Conservation (phyloP, 2,329 filamentous ascomycete genomes). For the Leptodontidium sp. region DNA sequence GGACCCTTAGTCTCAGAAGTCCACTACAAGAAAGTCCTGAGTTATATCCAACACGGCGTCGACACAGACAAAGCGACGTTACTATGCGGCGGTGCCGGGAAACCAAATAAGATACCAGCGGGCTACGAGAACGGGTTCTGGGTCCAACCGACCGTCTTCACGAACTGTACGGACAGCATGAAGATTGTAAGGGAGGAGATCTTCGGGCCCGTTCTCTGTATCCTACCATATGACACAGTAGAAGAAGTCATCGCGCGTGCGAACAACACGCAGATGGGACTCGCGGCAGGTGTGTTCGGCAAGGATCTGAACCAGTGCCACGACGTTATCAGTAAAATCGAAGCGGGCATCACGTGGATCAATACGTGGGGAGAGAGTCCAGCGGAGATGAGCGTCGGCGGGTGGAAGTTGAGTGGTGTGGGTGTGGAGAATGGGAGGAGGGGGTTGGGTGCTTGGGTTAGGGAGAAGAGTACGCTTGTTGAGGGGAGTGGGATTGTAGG, state of each 20-base stretch:
- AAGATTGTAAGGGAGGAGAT: conserved; percentile 83
- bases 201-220: conserved; percentile 86
- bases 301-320: conserved; percentile 78
- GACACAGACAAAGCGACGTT: conserved; percentile 77
- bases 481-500: conserved; percentile 75
- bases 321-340: conserved; percentile 71
- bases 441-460: conserved; percentile 82
- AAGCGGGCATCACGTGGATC: conserved; percentile 91
- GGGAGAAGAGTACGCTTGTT: conserved; percentile 88
- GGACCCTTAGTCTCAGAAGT: conserved; percentile 80
- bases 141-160: conserved; percentile 85
- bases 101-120: conserved; percentile 52
- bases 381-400: conserved; percentile 90
- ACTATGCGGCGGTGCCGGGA: conserved; percentile 73
- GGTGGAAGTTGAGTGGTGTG: conserved; percentile 90
- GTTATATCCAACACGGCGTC: conserved; percentile 79
- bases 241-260: conserved; percentile 76
- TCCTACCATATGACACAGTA: conserved; percentile 75
- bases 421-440: conserved; percentile 86
- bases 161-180: conserved; percentile 85
- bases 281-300: conserved; percentile 86
- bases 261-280: conserved; percentile 79
- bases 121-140: conserved; percentile 72
- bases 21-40: conserved; percentile 80
- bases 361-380: conserved; percentile 95